These are phyloP conservation scores for Syncephalastrum monosporum DNA, from an alignment of 371 early-diverging fungal genomes.

Conservation along the genomic window DNA sequence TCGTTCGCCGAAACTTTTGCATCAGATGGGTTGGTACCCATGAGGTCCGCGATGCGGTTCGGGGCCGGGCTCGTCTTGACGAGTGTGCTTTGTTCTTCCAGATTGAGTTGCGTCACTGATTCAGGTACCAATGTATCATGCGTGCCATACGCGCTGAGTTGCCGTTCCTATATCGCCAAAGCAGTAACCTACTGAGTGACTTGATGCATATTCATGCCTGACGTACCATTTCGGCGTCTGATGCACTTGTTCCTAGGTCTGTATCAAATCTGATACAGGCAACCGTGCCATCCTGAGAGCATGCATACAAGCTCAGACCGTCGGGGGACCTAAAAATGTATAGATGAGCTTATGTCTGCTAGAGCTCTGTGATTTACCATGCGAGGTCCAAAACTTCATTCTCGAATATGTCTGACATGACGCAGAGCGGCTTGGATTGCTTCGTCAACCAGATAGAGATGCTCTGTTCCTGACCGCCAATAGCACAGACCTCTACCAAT, in stretches of 20 bases:
- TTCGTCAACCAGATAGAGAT: conserved; percentile 90
- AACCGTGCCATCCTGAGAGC: conserved; percentile 93
- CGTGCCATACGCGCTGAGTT: conserved; percentile 67
- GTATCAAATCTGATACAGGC: conserved; percentile 68
- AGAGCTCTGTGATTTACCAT: conserved; percentile 58
- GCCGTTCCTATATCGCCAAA: conserved; percentile 33
- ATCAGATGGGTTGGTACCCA: conserved; percentile 27
- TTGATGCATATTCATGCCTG: neutral
- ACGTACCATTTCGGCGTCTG: conserved; percentile 60
- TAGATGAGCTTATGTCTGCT: neutral
- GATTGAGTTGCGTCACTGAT: conserved; percentile 58
- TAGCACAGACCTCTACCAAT: conserved; percentile 62
- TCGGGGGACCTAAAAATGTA: conserved; percentile 60
- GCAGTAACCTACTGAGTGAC: neutral
- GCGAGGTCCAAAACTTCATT: conserved; percentile 86
- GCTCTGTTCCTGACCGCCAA: conserved; percentile 91
- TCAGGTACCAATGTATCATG: conserved; percentile 50
- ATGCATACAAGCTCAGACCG: conserved; percentile 78
- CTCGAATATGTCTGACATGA: conserved; percentile 72
- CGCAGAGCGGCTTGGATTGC: conserved; percentile 72
- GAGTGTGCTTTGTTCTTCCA: conserved; percentile 65
- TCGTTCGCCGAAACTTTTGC: conserved; percentile 5
- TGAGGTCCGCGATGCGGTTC: conserved; percentile 45
- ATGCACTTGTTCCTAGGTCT: conserved; percentile 68
- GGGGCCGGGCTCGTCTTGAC: conserved; percentile 31